These are phyloP conservation scores for Annona cherimola DNA, from an alignment of 164 flowering plant species.

Conservation along the genomic window DNA sequence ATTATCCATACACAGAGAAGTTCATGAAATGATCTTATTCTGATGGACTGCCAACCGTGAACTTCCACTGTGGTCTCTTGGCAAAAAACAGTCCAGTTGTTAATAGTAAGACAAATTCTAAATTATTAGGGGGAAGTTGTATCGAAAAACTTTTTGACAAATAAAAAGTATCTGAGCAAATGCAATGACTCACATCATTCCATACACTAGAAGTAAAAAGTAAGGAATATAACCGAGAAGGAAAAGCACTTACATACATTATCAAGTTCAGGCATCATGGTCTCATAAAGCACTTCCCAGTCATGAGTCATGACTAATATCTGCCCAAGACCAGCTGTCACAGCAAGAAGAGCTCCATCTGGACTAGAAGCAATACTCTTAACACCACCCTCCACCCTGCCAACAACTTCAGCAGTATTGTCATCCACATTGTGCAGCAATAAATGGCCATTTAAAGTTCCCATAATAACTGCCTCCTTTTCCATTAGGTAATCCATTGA, in stretches of 20 bases:
- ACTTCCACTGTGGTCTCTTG: background rate
- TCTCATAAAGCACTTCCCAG: constrained; percentile 91
- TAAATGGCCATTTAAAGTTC: constrained; percentile 64
- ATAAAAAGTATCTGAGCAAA: background rate
- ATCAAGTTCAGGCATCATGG: constrained; percentile 43
- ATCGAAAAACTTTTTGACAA: background rate
- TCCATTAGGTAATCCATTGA: constrained; percentile 86
- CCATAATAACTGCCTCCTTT: constrained; percentile 78
- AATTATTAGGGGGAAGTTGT: background rate
- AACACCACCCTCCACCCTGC: constrained; percentile 89
- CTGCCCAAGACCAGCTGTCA: constrained; percentile 72
- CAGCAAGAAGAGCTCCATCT: constrained; percentile 87
- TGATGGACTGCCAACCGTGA: background rate
- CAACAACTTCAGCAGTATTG: constrained; percentile 65
- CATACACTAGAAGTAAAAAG: background rate
- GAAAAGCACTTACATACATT: constrained; percentile 51
- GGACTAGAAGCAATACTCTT: constrained; percentile 80
- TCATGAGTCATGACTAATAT: constrained; percentile 86
- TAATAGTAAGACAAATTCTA: too few species aligned
- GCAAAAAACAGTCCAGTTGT: too few species aligned
- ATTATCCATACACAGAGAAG: background rate
- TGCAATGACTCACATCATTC: background rate
- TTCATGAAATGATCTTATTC: background rate
- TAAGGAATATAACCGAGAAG: background rate
- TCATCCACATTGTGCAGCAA: constrained; percentile 52